These are phyloP conservation scores for Lantana camara DNA, from an alignment of 257 asterid genomes.

Conservation along the genomic window DNA sequence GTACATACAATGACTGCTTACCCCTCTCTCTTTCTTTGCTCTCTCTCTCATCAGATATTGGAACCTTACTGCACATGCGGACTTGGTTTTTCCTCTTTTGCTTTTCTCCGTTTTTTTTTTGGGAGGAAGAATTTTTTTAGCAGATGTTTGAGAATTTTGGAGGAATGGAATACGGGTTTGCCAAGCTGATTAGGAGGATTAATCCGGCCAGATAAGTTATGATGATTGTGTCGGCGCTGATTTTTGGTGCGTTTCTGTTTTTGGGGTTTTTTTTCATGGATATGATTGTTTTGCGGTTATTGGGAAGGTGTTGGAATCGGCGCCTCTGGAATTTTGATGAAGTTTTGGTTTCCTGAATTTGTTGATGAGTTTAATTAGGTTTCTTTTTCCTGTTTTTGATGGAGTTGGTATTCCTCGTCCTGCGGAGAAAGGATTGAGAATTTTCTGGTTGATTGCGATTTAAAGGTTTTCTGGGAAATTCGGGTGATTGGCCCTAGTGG, in stretches of 20 bases:
- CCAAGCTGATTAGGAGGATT: conserved; percentile 72
- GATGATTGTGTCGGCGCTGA: background rate
- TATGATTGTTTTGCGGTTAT: too few species aligned
- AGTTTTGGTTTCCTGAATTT: too few species aligned
- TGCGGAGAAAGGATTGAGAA: background rate
- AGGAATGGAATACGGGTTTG: conserved; percentile 66
- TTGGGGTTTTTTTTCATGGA: background rate
- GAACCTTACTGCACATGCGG: conserved; percentile 39
- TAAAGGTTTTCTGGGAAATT: background rate
- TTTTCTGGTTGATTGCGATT: background rate
- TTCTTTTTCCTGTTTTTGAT: background rate
- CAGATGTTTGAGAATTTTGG: conserved; percentile 37
- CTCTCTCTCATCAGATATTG: conserved; percentile 39
- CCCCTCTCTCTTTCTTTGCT: too few species aligned
- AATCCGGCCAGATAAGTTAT: conserved; percentile 63
- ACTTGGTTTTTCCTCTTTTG: too few species aligned
- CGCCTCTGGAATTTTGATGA: too few species aligned
- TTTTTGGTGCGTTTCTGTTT: too few species aligned
- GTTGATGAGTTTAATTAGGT: conserved; percentile 3
- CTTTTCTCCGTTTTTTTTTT: background rate
- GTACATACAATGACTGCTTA: too few species aligned
- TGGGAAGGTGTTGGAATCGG: too few species aligned
- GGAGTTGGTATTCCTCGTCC: background rate
- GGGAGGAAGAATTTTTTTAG: background rate
- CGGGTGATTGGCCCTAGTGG: background rate